Base-by-base conservation (phyloP, 2,329 filamentous ascomycete genomes). In the Fusarium illudens region DNA sequence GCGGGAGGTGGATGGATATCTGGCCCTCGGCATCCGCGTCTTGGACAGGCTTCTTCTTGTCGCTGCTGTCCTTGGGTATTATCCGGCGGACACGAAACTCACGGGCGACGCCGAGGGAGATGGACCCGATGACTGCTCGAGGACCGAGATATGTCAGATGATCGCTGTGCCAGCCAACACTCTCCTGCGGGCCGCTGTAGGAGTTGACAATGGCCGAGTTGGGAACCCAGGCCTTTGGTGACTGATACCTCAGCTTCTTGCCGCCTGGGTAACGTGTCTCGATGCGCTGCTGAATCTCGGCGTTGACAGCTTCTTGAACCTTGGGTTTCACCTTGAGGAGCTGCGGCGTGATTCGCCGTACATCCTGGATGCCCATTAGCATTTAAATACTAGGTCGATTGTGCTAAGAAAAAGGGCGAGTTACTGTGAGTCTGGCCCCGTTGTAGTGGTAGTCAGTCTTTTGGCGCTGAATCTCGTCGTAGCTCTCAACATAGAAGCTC, bases 161-260 rank as follows among this genome's bases (percentile, higher is more conserved):
- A 76, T 99, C 96, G 33, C 92, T 90, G 79, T 99, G 96, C 79
- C 93, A 98, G 30, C 96, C 96, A 1, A 98, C 94, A 64, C 85
- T 93, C 80, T 98, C 89, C 11, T 89, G 84, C 0, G 89, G 90
- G 0, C 94, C 94, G 71, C 90, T 84, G 77, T 99, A 99, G 81
- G 93, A 97, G 77, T 99, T 99, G 15, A 97, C 94, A 74, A 97
- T 95, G 0, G 94, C 93, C 0, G 93, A 93, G 75, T 98, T 98
- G 10, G 95, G 92, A 9, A 83, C 82, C 94, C 95, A 98, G 1
- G 84, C 79, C 0, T 86, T 78, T 0, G 92, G 86, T 0, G 90
- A 91, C 74, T 97, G 94, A 71, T 92, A 89, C 70, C 85, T 89
- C 27, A 97, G 85, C 77, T 95, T 97, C 76, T 87, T 84, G 12